Conservation (phyloP, 305 asterid genomes). For the Ilex paraguariensis region DNA sequence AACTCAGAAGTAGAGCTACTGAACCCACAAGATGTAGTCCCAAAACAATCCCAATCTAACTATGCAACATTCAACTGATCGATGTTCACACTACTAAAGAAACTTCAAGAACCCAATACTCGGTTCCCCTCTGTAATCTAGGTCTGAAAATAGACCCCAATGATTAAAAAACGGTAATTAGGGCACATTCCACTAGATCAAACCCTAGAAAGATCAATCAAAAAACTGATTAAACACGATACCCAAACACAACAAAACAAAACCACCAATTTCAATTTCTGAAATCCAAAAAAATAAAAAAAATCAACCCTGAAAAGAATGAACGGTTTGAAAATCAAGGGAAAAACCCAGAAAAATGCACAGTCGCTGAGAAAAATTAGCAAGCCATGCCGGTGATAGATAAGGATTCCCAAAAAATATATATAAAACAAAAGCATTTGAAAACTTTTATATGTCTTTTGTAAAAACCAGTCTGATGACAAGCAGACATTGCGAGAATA, state of each 20-base stretch:
- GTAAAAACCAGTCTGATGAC: slow-evolving; percentile 11
- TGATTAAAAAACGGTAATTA: slow-evolving; percentile 2
- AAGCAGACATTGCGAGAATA: slow-evolving; percentile 17
- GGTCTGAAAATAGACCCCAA: slow-evolving; percentile 8
- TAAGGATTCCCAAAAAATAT: slow-evolving; percentile 9
- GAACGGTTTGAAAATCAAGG: not conserved
- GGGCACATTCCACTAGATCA: slow-evolving; percentile 19
- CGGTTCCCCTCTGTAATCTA: not conserved
- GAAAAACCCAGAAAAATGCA: not conserved
- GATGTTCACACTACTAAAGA: not conserved
- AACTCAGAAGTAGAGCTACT: not conserved
- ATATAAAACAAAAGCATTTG: slow-evolving; percentile 3
- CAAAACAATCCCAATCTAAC: not conserved
- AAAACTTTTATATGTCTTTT: slow-evolving; percentile 5
- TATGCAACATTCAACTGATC: slow-evolving; percentile 3
- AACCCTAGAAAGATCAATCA: slow-evolving; percentile 11
- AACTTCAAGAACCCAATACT: not conserved
- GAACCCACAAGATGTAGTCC: slow-evolving; percentile 1
- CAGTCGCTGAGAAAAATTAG: not conserved
- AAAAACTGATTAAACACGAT: not conserved
- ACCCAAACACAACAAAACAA: slow-evolving; percentile 10
- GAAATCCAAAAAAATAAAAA: slow-evolving; percentile 10
- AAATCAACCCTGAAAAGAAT: not conserved
- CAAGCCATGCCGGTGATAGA: slow-evolving; percentile 7
- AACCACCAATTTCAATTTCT: slow-evolving; percentile 5